These are phyloP conservation scores for Drechmeria coniospora DNA, from an alignment of 2,329 filamentous ascomycete species.

Conservation along the genomic window DNA sequence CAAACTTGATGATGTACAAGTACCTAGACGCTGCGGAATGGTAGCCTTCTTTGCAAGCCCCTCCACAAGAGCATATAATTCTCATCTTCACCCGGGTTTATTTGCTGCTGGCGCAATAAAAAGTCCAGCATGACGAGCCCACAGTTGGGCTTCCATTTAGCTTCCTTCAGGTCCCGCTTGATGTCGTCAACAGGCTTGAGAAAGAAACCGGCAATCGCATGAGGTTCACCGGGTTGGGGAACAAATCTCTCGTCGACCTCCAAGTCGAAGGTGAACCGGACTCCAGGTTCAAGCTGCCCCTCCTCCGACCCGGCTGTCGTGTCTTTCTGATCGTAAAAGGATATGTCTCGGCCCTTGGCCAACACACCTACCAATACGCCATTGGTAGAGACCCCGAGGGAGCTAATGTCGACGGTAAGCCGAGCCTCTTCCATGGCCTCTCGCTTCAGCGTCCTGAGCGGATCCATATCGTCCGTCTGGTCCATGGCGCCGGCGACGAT, in stretches of 20 bases:
- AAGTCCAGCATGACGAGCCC: constrained; percentile 24
- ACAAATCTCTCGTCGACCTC: constrained; percentile 11
- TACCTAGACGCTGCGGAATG: constrained; percentile 9
- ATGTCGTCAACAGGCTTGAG: constrained; percentile 14
- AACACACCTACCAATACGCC: constrained; percentile 10
- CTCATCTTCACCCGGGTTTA: constrained; percentile 10
- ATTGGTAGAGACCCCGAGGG: constrained; percentile 7
- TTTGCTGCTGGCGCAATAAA: constrained; percentile 14
- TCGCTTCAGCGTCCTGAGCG: constrained; percentile 13
- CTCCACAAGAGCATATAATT: constrained; percentile 8
- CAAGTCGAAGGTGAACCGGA: constrained; percentile 22
- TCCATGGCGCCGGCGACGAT: constrained; percentile 21
- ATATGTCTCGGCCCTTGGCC: constrained; percentile 10
- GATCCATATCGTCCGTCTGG: constrained; percentile 11
- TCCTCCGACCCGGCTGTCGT: constrained; percentile 13
- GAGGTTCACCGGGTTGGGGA: constrained; percentile 10
- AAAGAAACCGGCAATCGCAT: constrained; percentile 14
- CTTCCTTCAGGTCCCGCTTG: constrained; percentile 10
- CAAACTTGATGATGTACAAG: background rate
- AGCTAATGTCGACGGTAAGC: constrained; percentile 11
- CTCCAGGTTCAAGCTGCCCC: constrained; percentile 20
- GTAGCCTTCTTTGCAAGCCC: constrained; percentile 11
- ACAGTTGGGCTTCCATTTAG: constrained; percentile 22
- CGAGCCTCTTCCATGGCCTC: constrained; percentile 20
- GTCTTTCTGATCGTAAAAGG: constrained; percentile 20